Percentiles rank a stretch among this genome's conserved stretches.
These are phyloP conservation scores for Colletotrichum camelliae DNA, from an alignment of 2,329 filamentous ascomycete species.

Conservation along the genomic window DNA sequence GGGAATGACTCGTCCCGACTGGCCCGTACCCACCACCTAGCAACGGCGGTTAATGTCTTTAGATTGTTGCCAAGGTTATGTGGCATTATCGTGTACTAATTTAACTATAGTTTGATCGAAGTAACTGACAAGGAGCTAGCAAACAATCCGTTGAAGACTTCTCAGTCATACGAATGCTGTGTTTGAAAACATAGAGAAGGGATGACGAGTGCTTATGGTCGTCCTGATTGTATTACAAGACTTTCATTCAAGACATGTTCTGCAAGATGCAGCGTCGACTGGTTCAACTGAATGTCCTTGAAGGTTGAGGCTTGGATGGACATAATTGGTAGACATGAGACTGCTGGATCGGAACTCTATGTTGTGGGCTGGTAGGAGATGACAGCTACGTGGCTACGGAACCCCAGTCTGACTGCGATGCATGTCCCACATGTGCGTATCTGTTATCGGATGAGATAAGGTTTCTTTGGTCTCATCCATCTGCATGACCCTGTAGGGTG, in stretches of 20 bases:
- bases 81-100: too few species aligned
- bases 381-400: neutral
- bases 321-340: neutral
- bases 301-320: neutral
- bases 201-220: neutral
- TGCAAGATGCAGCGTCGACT: rapidly evolving
- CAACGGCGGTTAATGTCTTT: neutral
- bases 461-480: rapidly evolving
- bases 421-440: neutral
- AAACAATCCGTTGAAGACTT: rapidly evolving
- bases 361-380: neutral
- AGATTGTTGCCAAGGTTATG: neutral
- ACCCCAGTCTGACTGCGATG: neutral
- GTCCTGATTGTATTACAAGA: neutral
- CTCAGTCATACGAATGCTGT: neutral
- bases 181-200: neutral
- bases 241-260: too few species aligned
- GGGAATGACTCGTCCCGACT: rapidly evolving
- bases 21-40: neutral
- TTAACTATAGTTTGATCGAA: too few species aligned
- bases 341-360: neutral
- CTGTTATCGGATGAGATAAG: neutral
- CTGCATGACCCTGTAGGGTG: neutral
- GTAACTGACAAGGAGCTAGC: too few species aligned
- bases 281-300: neutral